phyloP scores from a whole-genome alignment of 805 yeast species.

The Naumovozyma castellii region DNA sequence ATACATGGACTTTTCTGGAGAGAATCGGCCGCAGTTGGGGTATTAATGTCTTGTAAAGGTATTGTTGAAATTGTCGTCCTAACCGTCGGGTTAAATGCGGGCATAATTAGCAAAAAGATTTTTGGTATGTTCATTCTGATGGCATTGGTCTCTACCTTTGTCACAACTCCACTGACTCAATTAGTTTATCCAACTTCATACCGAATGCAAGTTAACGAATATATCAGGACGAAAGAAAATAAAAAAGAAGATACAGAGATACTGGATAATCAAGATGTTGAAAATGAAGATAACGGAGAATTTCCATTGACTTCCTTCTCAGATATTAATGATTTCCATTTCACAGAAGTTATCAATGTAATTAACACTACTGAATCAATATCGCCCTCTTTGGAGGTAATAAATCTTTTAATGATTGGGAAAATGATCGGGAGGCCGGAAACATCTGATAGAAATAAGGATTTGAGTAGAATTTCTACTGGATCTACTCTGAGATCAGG shows the following conservation, averaged over 20 bases:
- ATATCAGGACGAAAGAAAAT: conserved; percentile 13
- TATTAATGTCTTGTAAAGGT: conserved; percentile 82
- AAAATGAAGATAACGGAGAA: neutral
- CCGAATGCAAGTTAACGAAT: conserved; percentile 39
- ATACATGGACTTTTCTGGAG: conserved; percentile 57
- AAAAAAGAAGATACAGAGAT: neutral
- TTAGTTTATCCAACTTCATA: conserved; percentile 52
- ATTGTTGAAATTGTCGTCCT: conserved; percentile 76
- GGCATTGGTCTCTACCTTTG: conserved; percentile 70
- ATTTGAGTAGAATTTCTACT: conserved; percentile 14
- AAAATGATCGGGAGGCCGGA: conserved; percentile 1
- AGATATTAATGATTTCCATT: conserved; percentile 14
- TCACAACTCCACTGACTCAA: conserved; percentile 69
- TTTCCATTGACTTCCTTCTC: conserved; percentile 10
- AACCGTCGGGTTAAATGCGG: conserved; percentile 62
- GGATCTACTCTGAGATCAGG: conserved; percentile 12
- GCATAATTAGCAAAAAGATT: conserved; percentile 52
- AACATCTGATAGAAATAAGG: neutral
- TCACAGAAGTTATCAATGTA: conserved; percentile 15
- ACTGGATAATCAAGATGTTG: neutral
- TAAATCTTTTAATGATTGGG: conserved; percentile 19
- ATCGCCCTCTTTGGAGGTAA: conserved; percentile 23
- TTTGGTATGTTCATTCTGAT: conserved; percentile 76
- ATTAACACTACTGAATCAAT: conserved; percentile 26
- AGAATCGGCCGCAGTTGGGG: conserved; percentile 68